phyloP scores from a whole-genome alignment of 1,284 basidiomycete species.

The Leccinum huronense region DNA sequence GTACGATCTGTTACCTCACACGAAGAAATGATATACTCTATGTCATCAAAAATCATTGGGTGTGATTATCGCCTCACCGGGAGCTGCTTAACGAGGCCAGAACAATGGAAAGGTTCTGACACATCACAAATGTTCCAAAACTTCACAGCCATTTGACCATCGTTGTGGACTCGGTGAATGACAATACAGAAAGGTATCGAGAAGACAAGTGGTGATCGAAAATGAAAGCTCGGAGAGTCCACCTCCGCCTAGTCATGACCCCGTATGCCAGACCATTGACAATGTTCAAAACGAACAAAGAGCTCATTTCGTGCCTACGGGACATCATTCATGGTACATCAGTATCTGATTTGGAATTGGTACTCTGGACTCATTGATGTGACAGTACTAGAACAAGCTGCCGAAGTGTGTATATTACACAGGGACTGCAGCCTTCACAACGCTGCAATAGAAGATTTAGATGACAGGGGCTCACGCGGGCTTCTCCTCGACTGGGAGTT shows the following conservation, averaged over 20 bases:
- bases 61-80: not conserved
- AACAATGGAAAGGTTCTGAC: not conserved
- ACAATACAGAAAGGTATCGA: not conserved
- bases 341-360: not conserved
- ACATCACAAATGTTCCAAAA: not conserved
- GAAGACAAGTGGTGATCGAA: not conserved
- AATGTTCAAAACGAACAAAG: not conserved
- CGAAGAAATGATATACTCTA: not conserved
- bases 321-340: not conserved
- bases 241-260: not conserved
- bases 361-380: not conserved
- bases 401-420: not conserved
- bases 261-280: not conserved
- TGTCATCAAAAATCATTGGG: slow-evolving; percentile 9
- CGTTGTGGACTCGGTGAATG: not conserved
- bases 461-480: not conserved
- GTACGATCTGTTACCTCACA: slow-evolving; percentile 4
- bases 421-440: slow-evolving; percentile 1
- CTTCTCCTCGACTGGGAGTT: slow-evolving; percentile 5
- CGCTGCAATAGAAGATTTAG: not conserved
- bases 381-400: not conserved
- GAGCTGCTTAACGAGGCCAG: not conserved
- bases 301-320: not conserved
- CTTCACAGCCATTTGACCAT: not conserved
- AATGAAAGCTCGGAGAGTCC: not conserved